phyloP scores from a whole-genome alignment of 192 early-diverging fungal genomes.

The Linderina pennispora region DNA sequence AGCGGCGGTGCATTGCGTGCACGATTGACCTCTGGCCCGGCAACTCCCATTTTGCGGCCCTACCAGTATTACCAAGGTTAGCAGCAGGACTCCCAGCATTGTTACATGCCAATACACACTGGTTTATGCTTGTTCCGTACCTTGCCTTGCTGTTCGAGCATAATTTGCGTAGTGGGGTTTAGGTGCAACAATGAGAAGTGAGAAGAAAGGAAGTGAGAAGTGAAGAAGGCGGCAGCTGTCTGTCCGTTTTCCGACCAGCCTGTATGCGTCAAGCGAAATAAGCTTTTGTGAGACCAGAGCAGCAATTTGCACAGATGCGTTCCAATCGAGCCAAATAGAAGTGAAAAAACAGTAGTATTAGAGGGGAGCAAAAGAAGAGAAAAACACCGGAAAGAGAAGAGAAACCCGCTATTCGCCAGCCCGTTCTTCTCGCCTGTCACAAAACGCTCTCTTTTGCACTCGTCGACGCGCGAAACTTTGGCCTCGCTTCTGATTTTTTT shows the following conservation, averaged over 20 bases:
- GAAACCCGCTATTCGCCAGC: background rate
- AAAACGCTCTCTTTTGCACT: too few species aligned
- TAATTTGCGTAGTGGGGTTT: slow-evolving; percentile 3
- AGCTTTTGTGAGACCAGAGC: background rate
- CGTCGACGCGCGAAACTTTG: too few species aligned
- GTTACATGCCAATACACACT: too few species aligned
- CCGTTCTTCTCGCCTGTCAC: too few species aligned
- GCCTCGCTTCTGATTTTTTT: too few species aligned
- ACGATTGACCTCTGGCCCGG: slow-evolving; percentile 31
- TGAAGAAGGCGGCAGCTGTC: background rate
- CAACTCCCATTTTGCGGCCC: slow-evolving; percentile 29
- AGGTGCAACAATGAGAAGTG: background rate
- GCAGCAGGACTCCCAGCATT: too few species aligned
- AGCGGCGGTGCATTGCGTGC: slow-evolving; percentile 42
- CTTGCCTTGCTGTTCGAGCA: slow-evolving; percentile 39
- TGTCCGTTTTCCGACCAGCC: background rate
- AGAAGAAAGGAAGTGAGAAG: background rate
- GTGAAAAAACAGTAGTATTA: background rate
- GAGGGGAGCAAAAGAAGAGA: background rate
- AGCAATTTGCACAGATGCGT: too few species aligned
- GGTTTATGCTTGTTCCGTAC: slow-evolving; percentile 7
- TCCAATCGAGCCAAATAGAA: too few species aligned
- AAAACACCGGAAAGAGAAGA: background rate
- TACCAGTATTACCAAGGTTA: too few species aligned
- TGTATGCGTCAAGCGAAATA: background rate